phyloP scores from a whole-genome alignment of 805 yeast genomes.

The Ogataea saltuana region DNA sequence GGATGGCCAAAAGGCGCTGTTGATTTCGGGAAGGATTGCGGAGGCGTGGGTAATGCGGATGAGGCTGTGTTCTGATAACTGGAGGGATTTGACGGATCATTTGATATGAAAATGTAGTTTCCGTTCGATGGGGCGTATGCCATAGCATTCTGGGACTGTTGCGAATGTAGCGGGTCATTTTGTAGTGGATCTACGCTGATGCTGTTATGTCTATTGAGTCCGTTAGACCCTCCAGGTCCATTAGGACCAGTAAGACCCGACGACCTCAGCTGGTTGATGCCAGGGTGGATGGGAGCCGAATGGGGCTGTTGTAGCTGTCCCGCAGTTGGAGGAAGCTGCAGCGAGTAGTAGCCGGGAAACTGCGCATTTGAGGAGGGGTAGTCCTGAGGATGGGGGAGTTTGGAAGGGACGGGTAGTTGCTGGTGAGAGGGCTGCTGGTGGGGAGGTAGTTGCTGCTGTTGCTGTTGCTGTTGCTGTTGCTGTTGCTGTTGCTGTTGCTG shows the following conservation, averaged over 20 bases:
- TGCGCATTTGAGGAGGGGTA: constrained; percentile 1
- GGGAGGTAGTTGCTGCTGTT: constrained; percentile 4
- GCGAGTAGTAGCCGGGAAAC: constrained; percentile 2
- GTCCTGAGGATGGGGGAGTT: constrained; percentile 5
- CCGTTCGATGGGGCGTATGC: constrained; percentile 2
- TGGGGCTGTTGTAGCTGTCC: constrained; percentile 3
- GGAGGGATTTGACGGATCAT: background rate
- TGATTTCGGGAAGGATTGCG: constrained; percentile 10
- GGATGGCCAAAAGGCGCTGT: constrained; percentile 3
- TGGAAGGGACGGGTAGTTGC: constrained; percentile 3
- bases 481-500: constrained; percentile 1
- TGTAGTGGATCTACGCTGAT: constrained; percentile 4
- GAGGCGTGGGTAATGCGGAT: constrained; percentile 14
- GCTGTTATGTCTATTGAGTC: constrained; percentile 5
- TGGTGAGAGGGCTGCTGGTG: background rate
- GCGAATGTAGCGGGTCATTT: constrained; percentile 1
- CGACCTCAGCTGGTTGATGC: constrained; percentile 6
- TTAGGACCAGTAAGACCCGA: background rate
- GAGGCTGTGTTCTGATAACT: constrained; percentile 1
- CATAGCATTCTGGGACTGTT: constrained; percentile 1
- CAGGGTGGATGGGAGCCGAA: background rate
- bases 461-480: constrained; percentile 12
- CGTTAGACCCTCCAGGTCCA: too few relatives aligned
- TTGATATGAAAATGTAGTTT: constrained; percentile 8
- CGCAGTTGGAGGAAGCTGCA: constrained; percentile 2